phyloP scores from a whole-genome alignment of 2,329 filamentous ascomycete species.

The Paraphaeosphaeria sporulosa region DNA sequence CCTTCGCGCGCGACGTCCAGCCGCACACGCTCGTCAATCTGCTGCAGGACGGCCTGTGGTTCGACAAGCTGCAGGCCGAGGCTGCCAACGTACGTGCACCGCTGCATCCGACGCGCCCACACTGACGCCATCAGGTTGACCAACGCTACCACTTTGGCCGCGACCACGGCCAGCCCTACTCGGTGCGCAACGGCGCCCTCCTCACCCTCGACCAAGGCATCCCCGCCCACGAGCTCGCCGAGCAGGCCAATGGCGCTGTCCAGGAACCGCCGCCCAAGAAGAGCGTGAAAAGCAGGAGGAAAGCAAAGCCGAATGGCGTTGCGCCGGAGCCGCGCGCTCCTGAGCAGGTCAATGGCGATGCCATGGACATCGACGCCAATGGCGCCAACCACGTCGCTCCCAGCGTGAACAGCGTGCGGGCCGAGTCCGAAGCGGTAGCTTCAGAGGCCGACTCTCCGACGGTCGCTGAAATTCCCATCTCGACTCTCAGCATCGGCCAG shows the following conservation, averaged over 20 bases:
- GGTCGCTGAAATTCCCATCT: slow-evolving; percentile 48
- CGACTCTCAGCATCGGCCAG: slow-evolving; percentile 49
- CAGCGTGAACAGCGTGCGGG: slow-evolving; percentile 34
- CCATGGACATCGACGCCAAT: slow-evolving; percentile 56
- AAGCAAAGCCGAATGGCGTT: slow-evolving; percentile 48
- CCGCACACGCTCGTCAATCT: slow-evolving; percentile 67
- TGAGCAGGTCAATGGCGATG: slow-evolving; percentile 40
- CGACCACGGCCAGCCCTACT: slow-evolving; percentile 50
- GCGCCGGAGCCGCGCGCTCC: slow-evolving; percentile 1
- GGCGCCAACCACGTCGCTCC: slow-evolving; percentile 31
- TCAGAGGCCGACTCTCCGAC: slow-evolving; percentile 50
- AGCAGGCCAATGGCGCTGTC: slow-evolving; percentile 40
- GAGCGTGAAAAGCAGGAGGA: slow-evolving; percentile 27
- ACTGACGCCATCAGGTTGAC: slow-evolving; percentile 38
- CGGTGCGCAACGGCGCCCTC: slow-evolving; percentile 46
- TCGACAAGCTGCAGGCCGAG: slow-evolving; percentile 54
- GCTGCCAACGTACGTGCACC: slow-evolving; percentile 38
- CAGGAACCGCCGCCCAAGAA: slow-evolving; percentile 47
- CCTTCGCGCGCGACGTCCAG: slow-evolving; percentile 67
- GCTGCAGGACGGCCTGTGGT: slow-evolving; percentile 68
- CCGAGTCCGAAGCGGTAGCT: slow-evolving; percentile 45
- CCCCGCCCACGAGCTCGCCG: slow-evolving; percentile 44
- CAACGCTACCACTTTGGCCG: slow-evolving; percentile 47
- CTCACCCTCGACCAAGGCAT: slow-evolving; percentile 47
- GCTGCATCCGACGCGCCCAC: neutral